A percentile compares a stretch with the other conserved stretches of the same genome.
phyloP scores from a whole-genome alignment of 306 rosid genomes.

The Herpetospermum pedunculosum region DNA sequence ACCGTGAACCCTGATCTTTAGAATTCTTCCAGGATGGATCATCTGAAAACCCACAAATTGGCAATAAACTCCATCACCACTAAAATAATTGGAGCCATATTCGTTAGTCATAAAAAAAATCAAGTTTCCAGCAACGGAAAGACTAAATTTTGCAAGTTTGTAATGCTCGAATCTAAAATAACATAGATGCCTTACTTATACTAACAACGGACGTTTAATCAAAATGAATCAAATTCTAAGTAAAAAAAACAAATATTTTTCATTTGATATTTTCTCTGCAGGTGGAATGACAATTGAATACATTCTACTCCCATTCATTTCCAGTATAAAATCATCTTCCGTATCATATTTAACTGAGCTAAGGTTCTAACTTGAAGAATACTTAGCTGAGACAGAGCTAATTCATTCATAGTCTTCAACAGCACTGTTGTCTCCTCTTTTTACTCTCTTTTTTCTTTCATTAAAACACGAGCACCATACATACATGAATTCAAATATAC shows the following conservation, averaged over 20 bases:
- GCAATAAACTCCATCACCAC: slow-evolving; percentile 9
- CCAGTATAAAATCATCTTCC: neutral
- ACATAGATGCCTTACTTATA: neutral
- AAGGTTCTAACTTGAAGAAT: neutral
- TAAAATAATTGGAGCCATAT: neutral
- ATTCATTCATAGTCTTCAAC: too few species aligned
- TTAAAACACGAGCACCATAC: neutral
- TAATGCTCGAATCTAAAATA: neutral
- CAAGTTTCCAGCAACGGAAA: neutral
- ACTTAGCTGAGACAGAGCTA: neutral
- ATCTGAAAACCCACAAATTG: slow-evolving; percentile 27
- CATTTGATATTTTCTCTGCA: neutral
- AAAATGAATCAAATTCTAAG: neutral
- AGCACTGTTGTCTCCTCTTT: neutral
- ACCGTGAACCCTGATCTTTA: slow-evolving; percentile 81
- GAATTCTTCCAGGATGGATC: slow-evolving; percentile 59
- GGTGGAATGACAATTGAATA: neutral
- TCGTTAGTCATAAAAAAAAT: neutral
- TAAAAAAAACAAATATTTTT: neutral
- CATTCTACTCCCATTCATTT: neutral
- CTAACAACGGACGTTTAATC: neutral
- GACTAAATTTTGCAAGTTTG: neutral
- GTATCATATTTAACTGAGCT: neutral
- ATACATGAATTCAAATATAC: neutral
- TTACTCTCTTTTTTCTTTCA: neutral